Conservation (phyloP, 331 rosid species). For the Arachis monticola region DNA sequence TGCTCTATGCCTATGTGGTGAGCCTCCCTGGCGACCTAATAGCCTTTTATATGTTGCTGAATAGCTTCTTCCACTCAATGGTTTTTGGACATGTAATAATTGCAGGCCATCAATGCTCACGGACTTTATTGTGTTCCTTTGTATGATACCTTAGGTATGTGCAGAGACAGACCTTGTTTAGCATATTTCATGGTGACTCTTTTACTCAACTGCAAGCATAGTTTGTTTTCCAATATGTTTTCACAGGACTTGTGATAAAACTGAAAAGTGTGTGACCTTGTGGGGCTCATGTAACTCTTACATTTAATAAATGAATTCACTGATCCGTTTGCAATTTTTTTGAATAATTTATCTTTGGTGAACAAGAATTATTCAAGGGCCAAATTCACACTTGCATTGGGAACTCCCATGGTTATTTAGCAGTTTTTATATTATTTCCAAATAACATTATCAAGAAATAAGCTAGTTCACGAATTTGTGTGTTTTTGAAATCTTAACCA, state of each 20-base stretch:
- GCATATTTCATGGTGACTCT: constrained; percentile 26
- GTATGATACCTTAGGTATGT: constrained; percentile 91
- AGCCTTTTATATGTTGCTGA: constrained; percentile 13
- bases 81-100: constrained; percentile 34
- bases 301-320: constrained; percentile 17
- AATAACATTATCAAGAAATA: constrained; percentile 22
- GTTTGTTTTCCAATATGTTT: constrained; percentile 25
- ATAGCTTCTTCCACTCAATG: constrained; percentile 26
- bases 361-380: constrained; percentile 2
- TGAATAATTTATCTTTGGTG: constrained; percentile 22
- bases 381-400: constrained; percentile 2
- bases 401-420: not conserved
- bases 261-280: constrained; percentile 6
- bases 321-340: not conserved
- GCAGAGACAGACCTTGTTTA: constrained; percentile 30
- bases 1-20: constrained; percentile 13
- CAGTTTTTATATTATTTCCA: not conserved
- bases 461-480: not conserved
- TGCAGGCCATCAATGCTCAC: constrained; percentile 99
- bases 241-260: constrained; percentile 23
- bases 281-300: constrained; percentile 6
- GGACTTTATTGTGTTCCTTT: constrained; percentile 95
- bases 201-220: constrained; percentile 14
- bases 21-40: constrained; percentile 11
- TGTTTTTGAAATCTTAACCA: constrained; percentile 5